phyloP scores from a whole-genome alignment of 2,329 filamentous ascomycete genomes.

The Phyllosticta paracitricarpa region DNA sequence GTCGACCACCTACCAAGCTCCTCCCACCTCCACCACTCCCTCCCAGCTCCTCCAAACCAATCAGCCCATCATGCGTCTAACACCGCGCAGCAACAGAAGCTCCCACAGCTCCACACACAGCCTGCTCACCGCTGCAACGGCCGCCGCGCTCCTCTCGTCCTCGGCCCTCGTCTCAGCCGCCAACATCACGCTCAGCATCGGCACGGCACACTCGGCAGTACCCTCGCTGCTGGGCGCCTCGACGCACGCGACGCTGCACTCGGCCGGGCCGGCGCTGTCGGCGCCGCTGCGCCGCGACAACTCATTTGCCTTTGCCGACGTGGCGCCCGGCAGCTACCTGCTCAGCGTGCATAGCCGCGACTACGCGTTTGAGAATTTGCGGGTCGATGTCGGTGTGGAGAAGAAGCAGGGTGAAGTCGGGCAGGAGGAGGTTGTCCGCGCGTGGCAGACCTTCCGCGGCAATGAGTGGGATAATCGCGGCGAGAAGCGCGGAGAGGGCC shows the following conservation, averaged over 20 bases:
- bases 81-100: background rate
- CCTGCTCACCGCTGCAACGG: background rate
- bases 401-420: no score
- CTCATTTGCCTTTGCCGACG: constrained; percentile 65
- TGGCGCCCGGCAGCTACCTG: constrained; percentile 66
- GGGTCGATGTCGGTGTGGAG: constrained; percentile 56
- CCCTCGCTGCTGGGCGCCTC: constrained; percentile 24
- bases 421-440: constrained; percentile 41
- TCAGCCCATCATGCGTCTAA: background rate
- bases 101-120: background rate
- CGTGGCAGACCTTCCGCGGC: constrained; percentile 78
- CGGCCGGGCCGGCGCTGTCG: constrained; percentile 37
- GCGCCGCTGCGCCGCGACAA: constrained; percentile 59
- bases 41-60: background rate
- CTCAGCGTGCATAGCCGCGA: constrained; percentile 69
- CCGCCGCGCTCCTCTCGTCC: background rate
- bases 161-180: background rate
- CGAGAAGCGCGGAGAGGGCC: constrained; percentile 42
- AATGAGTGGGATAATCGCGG: constrained; percentile 88
- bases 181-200: constrained; percentile 3
- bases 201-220: constrained; percentile 13
- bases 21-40: background rate
- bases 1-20: background rate
- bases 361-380: constrained; percentile 65
- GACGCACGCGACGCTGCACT: constrained; percentile 58